Evolutionary conservation across 169 alveolate genomes (phyloP).

Genomic region (Blepharisma undulans): DNA sequence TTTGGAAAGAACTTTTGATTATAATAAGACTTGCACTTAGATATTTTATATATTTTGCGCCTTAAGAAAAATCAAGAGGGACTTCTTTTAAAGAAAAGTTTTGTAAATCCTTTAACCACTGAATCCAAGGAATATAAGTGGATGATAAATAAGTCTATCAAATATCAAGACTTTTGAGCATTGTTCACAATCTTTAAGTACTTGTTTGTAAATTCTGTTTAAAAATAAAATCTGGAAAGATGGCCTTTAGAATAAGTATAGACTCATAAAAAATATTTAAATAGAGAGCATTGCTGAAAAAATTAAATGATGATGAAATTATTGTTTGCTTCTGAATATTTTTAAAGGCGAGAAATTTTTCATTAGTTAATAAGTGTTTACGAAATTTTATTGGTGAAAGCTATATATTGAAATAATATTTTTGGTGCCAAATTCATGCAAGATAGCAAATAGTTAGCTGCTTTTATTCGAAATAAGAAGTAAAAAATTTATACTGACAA

Average conservation of each 20-base stretch:
- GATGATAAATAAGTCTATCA: neutral
- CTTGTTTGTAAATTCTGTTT: neutral
- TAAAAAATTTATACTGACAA: no score
- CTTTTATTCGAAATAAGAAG: neutral
- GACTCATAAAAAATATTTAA: neutral
- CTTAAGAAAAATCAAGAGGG: neutral
- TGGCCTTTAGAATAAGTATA: neutral
- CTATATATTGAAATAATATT: neutral
- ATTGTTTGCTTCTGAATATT: neutral
- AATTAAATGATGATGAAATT: neutral
- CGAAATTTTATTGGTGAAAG: no score
- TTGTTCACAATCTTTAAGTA: neutral
- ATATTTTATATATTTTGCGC: neutral
- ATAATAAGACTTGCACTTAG: neutral
- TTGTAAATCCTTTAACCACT: neutral
- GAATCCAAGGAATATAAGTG: neutral
- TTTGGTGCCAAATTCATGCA: neutral
- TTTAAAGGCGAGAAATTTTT: neutral
- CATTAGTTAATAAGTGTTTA: no score
- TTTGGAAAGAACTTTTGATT: neutral
- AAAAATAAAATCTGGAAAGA: neutral
- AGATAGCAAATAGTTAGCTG: neutral
- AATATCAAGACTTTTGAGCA: neutral
- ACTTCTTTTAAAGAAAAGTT: neutral
- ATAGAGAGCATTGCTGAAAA: no score